Evolutionary conservation across 169 alveolate genomes (phyloP), one percentile per base, ranked within the genome.

Genomic region (Cryptosporidium ryanae): DNA sequence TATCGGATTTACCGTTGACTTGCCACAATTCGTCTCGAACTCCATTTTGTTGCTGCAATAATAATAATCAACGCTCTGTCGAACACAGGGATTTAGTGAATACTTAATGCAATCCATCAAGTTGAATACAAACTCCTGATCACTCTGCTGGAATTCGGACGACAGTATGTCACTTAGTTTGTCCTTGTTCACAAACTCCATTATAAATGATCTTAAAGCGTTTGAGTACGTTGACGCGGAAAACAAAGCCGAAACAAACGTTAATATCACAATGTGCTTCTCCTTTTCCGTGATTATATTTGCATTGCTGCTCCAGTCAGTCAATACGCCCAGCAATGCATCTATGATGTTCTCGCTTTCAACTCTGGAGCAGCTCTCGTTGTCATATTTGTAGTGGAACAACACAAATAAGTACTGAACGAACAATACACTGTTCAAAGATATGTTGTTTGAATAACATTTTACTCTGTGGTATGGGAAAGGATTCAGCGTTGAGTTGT

Each of bases 391-490:
- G 10, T 13, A 57, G 15, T 57, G 17, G 0, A 76, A 13, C 50
- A 76, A 23, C 7, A 55, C 38, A 0, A 76, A 7, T 7, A 76
- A 5, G 7, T 23, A 31, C 25, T 76, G 87, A 64, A 76, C 57
- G 43, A 76, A 76, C 12, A 76, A 57, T 13, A 76, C n/a, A 21
- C 25, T 76, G 2, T 27, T 43, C 17, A 76, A 8, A 13, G 87
- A 76, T 38, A 76, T 43, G 31, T 59, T 76, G 18, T 59, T 34
- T n/a, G 68, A 38, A 27, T 55, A 76, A 44, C 68, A 76, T 7
- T 61, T 59, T 18, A 76, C 31, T 18, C 87, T 64, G 44, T 76
- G 87, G 23, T 59, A 76, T 4, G 87, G 87, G 17, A 76, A 76
- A 10, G 87, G 50, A 59, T 43, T 76, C 2, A 59, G 15, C 8